Conservation (phyloP, 2,329 filamentous ascomycete genomes). For the Cordyceps militaris region DNA sequence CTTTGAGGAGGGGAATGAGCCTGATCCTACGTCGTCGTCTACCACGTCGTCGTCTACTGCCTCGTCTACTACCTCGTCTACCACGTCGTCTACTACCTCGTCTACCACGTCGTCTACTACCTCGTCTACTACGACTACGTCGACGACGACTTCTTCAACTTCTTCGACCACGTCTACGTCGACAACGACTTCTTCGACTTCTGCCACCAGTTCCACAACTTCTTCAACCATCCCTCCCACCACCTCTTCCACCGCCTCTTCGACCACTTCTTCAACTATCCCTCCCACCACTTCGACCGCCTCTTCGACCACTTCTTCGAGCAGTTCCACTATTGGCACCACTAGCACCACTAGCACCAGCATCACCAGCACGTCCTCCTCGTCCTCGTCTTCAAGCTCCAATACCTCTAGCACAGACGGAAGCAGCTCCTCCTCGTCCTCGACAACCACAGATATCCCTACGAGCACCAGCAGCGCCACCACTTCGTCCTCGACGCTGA, state of each 20-base stretch:
- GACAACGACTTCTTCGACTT: background rate
- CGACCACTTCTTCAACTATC: background rate
- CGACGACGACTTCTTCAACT: conserved; percentile 5
- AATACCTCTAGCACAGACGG: background rate
- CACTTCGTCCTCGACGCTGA: background rate
- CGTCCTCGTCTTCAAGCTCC: conserved; percentile 6
- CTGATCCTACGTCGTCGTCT: conserved; percentile 19
- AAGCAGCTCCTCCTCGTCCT: background rate
- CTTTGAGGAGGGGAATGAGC: conserved; percentile 20
- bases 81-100: background rate
- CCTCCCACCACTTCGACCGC: conserved; percentile 10
- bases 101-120: conserved; percentile 5
- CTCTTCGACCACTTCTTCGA: background rate
- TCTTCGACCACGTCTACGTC: conserved; percentile 1
- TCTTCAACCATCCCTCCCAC: too few species aligned
- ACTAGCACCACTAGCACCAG: background rate
- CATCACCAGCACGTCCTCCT: background rate
- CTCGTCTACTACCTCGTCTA: conserved; percentile 13
- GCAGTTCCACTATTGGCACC: background rate
- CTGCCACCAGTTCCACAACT: too few species aligned
- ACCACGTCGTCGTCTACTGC: conserved; percentile 13
- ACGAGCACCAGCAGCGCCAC: background rate
- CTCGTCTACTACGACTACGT: conserved; percentile 7
- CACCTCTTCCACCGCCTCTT: conserved; percentile 13
- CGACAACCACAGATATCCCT: background rate